These are phyloP conservation scores for Grammothele lineata DNA, from an alignment of 768 basidiomycete species.

Conservation along the genomic window DNA sequence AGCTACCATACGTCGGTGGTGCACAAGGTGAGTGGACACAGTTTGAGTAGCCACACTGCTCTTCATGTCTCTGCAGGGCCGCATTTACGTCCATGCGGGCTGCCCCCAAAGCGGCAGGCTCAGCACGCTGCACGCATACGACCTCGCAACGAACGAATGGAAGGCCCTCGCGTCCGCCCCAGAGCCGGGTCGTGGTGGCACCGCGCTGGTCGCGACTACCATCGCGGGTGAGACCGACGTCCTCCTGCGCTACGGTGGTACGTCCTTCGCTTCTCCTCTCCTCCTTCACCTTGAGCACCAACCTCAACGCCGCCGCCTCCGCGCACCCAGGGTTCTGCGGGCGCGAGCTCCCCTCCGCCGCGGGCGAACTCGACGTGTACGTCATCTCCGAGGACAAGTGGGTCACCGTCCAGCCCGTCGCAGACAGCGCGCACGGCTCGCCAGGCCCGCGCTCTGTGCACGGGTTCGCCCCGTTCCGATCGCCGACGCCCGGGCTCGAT, in stretches of 20 bases:
- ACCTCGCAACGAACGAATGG: slow-evolving; percentile 28
- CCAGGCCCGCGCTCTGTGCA: slow-evolving; percentile 34
- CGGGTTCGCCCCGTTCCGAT: slow-evolving; percentile 29
- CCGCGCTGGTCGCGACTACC: slow-evolving; percentile 29
- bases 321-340: slow-evolving; percentile 36
- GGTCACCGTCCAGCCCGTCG: slow-evolving; percentile 17
- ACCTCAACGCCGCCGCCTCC: no score
- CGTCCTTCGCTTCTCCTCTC: neutral
- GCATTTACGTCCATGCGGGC: slow-evolving; percentile 37
- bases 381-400: slow-evolving; percentile 25
- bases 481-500: neutral
- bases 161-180: slow-evolving; percentile 32
- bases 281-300: no score
- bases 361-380: slow-evolving; percentile 32
- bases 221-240: slow-evolving; percentile 14
- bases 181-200: slow-evolving; percentile 36
- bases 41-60: neutral
- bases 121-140: slow-evolving; percentile 31
- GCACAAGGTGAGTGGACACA: slow-evolving; percentile 23
- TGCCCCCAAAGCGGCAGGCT: slow-evolving; percentile 36
- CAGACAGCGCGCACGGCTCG: slow-evolving; percentile 25
- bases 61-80: slow-evolving; percentile 18
- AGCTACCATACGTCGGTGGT: slow-evolving; percentile 35
- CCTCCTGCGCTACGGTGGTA: slow-evolving; percentile 37
- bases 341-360: slow-evolving; percentile 27